These are phyloP conservation scores for Marchantia paleacea DNA, from an alignment of 225 moss, liverwort and hornwort genomes.

Conservation along the genomic window DNA sequence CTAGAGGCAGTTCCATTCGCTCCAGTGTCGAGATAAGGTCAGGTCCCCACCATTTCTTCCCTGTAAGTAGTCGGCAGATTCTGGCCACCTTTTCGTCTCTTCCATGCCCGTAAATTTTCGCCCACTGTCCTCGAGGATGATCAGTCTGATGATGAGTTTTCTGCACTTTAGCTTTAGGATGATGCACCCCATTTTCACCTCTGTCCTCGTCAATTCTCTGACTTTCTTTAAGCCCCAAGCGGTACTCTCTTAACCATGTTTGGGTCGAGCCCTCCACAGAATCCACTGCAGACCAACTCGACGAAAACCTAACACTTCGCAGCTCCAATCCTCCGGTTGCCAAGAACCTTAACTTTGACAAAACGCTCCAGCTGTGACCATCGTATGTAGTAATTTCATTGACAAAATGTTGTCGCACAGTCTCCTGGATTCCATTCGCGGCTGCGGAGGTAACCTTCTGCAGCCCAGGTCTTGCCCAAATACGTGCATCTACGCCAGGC, in stretches of 20 bases:
- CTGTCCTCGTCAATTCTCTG: slow-evolving; percentile 21
- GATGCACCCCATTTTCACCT: neutral
- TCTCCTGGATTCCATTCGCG: neutral
- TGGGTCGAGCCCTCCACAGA: neutral
- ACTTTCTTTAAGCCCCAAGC: slow-evolving; percentile 23
- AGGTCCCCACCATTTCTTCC: slow-evolving; percentile 27
- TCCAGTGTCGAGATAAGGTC: slow-evolving; percentile 6
- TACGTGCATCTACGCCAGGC: neutral
- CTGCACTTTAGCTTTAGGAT: neutral
- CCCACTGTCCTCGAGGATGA: slow-evolving; percentile 8
- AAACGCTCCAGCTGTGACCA: neutral
- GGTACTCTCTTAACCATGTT: slow-evolving; percentile 12
- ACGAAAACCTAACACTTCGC: neutral
- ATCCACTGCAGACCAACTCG: slow-evolving; percentile 6
- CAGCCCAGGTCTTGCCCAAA: neutral
- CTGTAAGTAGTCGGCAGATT: slow-evolving; percentile 16
- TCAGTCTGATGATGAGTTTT: neutral
- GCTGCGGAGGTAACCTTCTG: neutral
- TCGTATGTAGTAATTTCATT: neutral
- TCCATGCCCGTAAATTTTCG: slow-evolving; percentile 16
- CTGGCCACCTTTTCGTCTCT: slow-evolving; percentile 17
- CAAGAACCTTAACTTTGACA: neutral
- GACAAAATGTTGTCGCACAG: neutral
- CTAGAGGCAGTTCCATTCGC: slow-evolving; percentile 13
- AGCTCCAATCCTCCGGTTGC: neutral